Percentiles rank a stretch among this genome's conserved stretches.
These are phyloP conservation scores for Colletotrichum zoysiae DNA, from an alignment of 2,329 filamentous ascomycete species.

Conservation along the genomic window DNA sequence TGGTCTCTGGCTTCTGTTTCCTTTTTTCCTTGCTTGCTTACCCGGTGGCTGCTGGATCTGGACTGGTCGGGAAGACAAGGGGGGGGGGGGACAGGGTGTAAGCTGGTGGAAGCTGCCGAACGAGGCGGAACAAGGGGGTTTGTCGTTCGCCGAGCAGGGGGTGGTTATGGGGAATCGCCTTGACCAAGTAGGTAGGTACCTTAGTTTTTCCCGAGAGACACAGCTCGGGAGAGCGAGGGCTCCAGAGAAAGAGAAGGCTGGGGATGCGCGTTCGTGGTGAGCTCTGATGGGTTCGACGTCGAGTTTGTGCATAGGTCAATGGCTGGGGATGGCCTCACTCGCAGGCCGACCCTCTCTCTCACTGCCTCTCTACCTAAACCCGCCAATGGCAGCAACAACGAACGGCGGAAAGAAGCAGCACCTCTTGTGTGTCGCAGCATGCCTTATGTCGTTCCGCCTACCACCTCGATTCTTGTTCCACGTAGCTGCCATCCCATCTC, in stretches of 20 bases:
- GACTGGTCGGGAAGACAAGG: slow-evolving; percentile 4
- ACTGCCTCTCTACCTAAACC: background rate
- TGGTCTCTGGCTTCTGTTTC: background rate
- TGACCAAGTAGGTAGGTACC: too few species aligned
- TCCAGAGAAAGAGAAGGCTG: slow-evolving; percentile 33
- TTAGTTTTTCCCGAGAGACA: background rate
- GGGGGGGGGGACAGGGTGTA: background rate
- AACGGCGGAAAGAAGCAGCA: background rate
- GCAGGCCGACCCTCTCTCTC: background rate
- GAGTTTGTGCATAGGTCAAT: slow-evolving; percentile 21
- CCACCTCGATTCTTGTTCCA: slow-evolving; percentile 27
- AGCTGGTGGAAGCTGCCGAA: slow-evolving; percentile 11
- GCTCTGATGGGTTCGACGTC: slow-evolving; percentile 8
- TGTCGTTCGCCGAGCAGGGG: slow-evolving; percentile 5
- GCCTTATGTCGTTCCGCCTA: slow-evolving; percentile 13
- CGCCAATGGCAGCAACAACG: background rate
- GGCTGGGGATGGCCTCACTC: slow-evolving; percentile 40
- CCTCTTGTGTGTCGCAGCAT: background rate
- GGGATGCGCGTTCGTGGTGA: slow-evolving; percentile 3
- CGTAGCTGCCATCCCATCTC: slow-evolving; percentile 23
- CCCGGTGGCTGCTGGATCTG: background rate
- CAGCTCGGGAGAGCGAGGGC: background rate
- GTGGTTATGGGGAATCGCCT: background rate
- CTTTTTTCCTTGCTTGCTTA: background rate
- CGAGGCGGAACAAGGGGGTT: slow-evolving; percentile 9